phyloP scores from a whole-genome alignment of 2,329 filamentous ascomycete species.

The Lecanosticta acicola region DNA sequence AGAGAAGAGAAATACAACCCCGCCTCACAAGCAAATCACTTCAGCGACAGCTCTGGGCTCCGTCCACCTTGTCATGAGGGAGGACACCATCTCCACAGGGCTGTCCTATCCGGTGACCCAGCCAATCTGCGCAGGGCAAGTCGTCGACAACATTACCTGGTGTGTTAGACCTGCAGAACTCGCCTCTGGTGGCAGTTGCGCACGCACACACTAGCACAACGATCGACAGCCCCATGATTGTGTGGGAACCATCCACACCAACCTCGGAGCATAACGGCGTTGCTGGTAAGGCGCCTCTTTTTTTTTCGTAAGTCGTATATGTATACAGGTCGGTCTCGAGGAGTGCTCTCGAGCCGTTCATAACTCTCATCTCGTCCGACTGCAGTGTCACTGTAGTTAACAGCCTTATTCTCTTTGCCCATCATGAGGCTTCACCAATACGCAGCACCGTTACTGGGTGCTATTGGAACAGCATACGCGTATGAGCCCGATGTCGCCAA shows the following conservation, averaged over 20 bases:
- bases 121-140: background rate
- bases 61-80: background rate
- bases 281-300: background rate
- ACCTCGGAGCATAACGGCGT: background rate
- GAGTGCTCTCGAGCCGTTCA: too few relatives aligned
- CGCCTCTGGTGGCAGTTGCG: background rate
- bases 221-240: background rate
- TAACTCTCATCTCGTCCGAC: too few relatives aligned
- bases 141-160: background rate
- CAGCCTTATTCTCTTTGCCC: slow-evolving; percentile 4
- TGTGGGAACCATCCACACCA: background rate
- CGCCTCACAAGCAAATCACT: too few relatives aligned
- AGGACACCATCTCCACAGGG: background rate
- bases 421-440: slow-evolving; percentile 15
- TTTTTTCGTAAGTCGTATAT: background rate
- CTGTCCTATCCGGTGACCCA: background rate
- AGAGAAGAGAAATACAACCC: too few relatives aligned
- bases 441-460: slow-evolving; percentile 11
- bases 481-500: slow-evolving; percentile 6
- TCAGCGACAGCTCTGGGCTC: background rate
- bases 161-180: background rate
- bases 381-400: too few relatives aligned
- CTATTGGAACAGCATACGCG: slow-evolving; percentile 15
- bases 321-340: background rate
- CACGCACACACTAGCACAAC: background rate